Conservation (phyloP, 805 yeast genomes). For the Saccharomycopsis javanensis region DNA sequence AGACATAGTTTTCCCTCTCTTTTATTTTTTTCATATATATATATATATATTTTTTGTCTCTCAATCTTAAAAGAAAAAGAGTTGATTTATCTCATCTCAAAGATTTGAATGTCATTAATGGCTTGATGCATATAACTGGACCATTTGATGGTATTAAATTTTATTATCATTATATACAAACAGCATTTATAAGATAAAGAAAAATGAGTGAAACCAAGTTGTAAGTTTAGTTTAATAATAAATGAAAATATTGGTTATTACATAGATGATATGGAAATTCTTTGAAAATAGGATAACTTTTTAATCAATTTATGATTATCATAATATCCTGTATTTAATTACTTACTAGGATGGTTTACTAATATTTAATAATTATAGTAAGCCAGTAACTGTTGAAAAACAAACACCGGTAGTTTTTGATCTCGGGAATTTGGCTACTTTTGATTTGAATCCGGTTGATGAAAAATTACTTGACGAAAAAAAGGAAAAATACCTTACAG, state of each 20-base stretch:
- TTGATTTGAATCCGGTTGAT: conserved; percentile 83
- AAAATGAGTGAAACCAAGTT: conserved; percentile 1
- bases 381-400: conserved; percentile 83
- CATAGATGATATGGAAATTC: too few species aligned
- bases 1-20: neutral
- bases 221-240: neutral
- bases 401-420: conserved; percentile 85
- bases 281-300: too few species aligned
- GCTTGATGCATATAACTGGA: too few species aligned
- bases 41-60: neutral
- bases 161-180: too few species aligned
- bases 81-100: neutral
- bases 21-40: too few species aligned
- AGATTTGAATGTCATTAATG: neutral
- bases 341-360: neutral
- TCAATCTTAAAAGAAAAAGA: too few species aligned
- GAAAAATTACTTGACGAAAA: conserved; percentile 43
- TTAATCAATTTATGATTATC: neutral
- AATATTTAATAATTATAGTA: conserved; percentile 20
- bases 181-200: neutral
- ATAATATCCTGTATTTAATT: neutral
- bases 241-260: too few species aligned
- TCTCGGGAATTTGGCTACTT: conserved; percentile 82
- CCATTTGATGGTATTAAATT: too few species aligned
- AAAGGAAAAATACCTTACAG: conserved; percentile 54